These are phyloP conservation scores for Sphaerulina musiva DNA, from an alignment of 2,329 filamentous ascomycete genomes.

Conservation along the genomic window DNA sequence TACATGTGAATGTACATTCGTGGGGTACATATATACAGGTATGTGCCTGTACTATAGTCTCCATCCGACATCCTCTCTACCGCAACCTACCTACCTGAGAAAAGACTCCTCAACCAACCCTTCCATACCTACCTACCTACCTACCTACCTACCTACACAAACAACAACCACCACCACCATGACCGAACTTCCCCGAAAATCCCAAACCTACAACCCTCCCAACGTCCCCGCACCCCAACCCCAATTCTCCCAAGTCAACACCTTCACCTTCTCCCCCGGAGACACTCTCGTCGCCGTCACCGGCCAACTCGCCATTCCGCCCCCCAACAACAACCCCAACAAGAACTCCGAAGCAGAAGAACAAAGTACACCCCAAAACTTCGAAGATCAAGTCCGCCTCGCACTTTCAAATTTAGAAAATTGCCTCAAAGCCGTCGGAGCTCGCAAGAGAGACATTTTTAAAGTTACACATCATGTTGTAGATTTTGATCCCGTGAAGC, in stretches of 20 bases:
- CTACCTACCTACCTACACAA: no score
- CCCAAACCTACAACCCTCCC: conserved; percentile 6
- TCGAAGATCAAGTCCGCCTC: conserved; percentile 16
- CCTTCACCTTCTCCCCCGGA: conserved; percentile 12
- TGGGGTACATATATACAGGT: no score
- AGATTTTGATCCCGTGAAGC: conserved; percentile 18
- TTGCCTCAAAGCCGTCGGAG: conserved; percentile 16
- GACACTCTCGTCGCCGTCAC: conserved; percentile 19
- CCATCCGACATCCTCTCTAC: no score
- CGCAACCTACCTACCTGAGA: no score
- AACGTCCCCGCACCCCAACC: conserved; percentile 15
- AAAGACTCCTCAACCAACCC: no score
- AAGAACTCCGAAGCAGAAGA: no score
- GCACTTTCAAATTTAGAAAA: conserved; percentile 21
- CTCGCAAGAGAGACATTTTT: conserved; percentile 21
- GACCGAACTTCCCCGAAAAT: background rate
- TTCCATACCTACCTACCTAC: no score
- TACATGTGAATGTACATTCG: no score
- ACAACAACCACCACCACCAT: background rate
- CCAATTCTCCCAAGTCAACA: conserved; percentile 19
- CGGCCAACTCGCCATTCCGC: conserved; percentile 18
- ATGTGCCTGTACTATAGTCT: no score
- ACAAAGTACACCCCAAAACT: conserved; percentile 7
- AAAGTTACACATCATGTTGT: conserved; percentile 23
- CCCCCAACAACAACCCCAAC: conserved; percentile 6